phyloP scores from a whole-genome alignment of 371 early-diverging fungal species.

The Mucor circinelloides region DNA sequence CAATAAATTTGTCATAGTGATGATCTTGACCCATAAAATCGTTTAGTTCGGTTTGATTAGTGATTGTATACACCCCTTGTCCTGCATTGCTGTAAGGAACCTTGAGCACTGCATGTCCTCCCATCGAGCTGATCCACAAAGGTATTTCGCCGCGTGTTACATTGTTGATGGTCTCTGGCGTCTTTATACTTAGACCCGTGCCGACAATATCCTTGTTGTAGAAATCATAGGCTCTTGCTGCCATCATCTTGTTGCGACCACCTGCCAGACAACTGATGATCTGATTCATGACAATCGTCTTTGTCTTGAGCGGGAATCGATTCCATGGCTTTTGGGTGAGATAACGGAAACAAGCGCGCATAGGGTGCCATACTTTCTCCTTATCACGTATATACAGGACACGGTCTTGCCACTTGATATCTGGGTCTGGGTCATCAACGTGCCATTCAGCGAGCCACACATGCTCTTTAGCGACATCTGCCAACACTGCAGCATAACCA shows the following conservation, averaged over 20 bases:
- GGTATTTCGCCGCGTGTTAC: slow-evolving; percentile 88
- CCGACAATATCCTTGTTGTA: slow-evolving; percentile 80
- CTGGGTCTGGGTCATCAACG: slow-evolving; percentile 77
- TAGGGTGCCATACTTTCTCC: slow-evolving; percentile 78
- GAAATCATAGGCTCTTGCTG: slow-evolving; percentile 91
- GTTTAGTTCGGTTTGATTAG: slow-evolving; percentile 75
- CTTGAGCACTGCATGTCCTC: slow-evolving; percentile 91
- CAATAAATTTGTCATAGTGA: slow-evolving; percentile 94
- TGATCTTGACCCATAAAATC: slow-evolving; percentile 82
- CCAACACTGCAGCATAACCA: slow-evolving; percentile 89
- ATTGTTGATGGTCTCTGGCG: slow-evolving; percentile 91
- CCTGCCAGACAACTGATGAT: slow-evolving; percentile 92
- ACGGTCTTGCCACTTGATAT: slow-evolving; percentile 82
- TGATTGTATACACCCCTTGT: slow-evolving; percentile 94
- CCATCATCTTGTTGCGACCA: slow-evolving; percentile 96
- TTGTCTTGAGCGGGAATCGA: slow-evolving; percentile 81
- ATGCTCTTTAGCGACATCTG: slow-evolving; percentile 80
- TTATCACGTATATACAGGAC: slow-evolving; percentile 78
- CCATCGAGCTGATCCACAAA: slow-evolving; percentile 85
- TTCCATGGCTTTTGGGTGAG: slow-evolving; percentile 95
- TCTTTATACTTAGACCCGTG: slow-evolving; percentile 77
- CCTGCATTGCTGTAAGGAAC: slow-evolving; percentile 94
- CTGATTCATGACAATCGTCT: slow-evolving; percentile 88
- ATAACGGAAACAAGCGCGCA: slow-evolving; percentile 92
- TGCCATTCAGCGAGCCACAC: slow-evolving; percentile 90